Evolutionary conservation across 2,329 filamentous ascomycete species (phyloP), one percentile per base, ranked within the genome.

Genomic region (Pseudovirgaria hyperparasitica): DNA sequence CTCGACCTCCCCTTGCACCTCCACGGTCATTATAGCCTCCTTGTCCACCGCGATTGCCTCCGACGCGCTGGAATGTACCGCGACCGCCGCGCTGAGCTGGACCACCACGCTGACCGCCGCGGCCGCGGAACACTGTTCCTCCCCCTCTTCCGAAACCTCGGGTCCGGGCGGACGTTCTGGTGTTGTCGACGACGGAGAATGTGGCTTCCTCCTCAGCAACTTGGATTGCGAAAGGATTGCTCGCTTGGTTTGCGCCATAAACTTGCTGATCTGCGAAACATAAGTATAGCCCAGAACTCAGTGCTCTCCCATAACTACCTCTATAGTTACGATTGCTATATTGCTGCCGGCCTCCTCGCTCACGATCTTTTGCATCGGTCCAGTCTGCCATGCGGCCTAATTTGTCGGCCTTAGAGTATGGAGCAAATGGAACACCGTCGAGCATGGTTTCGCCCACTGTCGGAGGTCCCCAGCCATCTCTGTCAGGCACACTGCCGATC

Each of bases 381-480:
- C 90, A 98, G 67, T 98, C 90, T 35, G 90, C 90, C 86, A 98
- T 96, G 56, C 90, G 86, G 50, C 90, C 90, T 34, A 98, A 69
- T 70, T 94, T 96, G 67, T 98, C 90, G 54, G 84, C 85, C 63
- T 98, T 98, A 42, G 86, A 94, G 67, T 90, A 98, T 35, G 90
- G 90, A 45, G 90, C 90, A 58, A 94, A 98, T 20, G 90, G 90
- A 26, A 96, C 84, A 53, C 90, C 90, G 54, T 92, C 77, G 47
- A 96, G 72, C 36, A 82, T 93, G 38, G 82, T 92, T 55, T 93
- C 82, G 45, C 64, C 73, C 34, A 85, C 79, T 42, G 79, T 72
- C 35, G 80, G 58, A 28, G 87, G 87, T 34, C 90, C 90, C 90
- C 90, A 98, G 38, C 52, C 52, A 36, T 58, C 56, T 33, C 49